A percentile compares a stretch with the other conserved stretches of the same genome.
Conservation (phyloP, 2,329 filamentous ascomycete species). For the Colletotrichum orbiculare region DNA sequence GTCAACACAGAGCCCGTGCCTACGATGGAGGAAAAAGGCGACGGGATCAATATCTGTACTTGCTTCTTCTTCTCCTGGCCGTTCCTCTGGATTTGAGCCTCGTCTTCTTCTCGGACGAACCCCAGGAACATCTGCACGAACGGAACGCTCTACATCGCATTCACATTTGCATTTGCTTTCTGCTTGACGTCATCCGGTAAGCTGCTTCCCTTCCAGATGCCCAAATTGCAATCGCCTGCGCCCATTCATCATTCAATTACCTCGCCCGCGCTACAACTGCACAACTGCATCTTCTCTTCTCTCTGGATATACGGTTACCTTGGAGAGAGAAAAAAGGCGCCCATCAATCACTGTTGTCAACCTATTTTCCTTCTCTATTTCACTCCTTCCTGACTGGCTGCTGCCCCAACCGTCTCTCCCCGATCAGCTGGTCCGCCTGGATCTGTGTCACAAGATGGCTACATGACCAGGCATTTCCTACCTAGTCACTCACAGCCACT, state of each 20-base stretch:
- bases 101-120: slow-evolving; percentile 3
- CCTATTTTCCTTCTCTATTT: slow-evolving; percentile 2
- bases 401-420: slow-evolving; percentile 1
- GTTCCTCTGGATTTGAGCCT: slow-evolving; percentile 6
- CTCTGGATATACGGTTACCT: background rate
- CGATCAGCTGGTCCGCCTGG: background rate
- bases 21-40: background rate
- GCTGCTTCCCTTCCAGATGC: slow-evolving; percentile 4
- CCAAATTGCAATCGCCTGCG: slow-evolving; percentile 4
- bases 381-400: slow-evolving; percentile 16
- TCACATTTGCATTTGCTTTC: slow-evolving; percentile 4
- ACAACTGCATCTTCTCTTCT: background rate
- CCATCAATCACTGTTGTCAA: slow-evolving; percentile 8
- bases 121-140: too few species aligned
- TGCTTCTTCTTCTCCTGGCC: slow-evolving; percentile 19
- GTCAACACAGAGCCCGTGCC: slow-evolving; percentile 23
- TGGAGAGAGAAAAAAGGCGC: slow-evolving; percentile 23
- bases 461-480: too few species aligned
- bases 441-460: slow-evolving; percentile 17
- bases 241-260: slow-evolving; percentile 25
- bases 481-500: slow-evolving; percentile 16
- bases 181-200: slow-evolving; percentile 36
- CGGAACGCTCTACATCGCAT: too few species aligned
- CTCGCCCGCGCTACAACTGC: too few species aligned
- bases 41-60: slow-evolving; percentile 10